Evolutionary conservation across 805 yeast species (phyloP).

Genomic region (Saccharomycopsis malanga): DNA sequence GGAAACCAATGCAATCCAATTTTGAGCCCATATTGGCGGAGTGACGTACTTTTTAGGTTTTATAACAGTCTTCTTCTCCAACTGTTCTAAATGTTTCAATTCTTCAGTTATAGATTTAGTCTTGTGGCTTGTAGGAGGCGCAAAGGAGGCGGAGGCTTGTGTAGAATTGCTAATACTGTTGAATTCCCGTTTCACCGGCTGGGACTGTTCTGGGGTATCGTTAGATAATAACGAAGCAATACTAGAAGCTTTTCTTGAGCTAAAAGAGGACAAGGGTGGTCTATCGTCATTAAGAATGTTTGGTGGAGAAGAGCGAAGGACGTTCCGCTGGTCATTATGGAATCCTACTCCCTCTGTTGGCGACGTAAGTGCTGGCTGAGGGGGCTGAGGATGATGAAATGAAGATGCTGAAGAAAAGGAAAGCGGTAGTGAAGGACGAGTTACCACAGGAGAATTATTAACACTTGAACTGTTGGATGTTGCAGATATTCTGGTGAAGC

Average conservation of each 20-base stretch:
- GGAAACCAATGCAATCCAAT: constrained; percentile 44
- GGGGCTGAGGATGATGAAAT: background rate
- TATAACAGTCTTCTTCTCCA: constrained; percentile 2
- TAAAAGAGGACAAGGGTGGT: background rate
- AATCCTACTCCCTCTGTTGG: no score
- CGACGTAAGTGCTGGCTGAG: no score
- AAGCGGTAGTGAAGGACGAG: background rate
- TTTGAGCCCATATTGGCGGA: constrained; percentile 75
- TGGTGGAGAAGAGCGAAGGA: background rate
- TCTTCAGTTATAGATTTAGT: constrained; percentile 6
- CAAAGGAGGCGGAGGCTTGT: background rate
- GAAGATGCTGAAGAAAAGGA: background rate
- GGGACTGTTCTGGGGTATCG: background rate
- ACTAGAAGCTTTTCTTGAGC: constrained; percentile 1
- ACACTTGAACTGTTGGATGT: constrained; percentile 5
- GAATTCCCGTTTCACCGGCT: background rate
- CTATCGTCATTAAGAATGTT: background rate
- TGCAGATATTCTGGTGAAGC: constrained; percentile 23
- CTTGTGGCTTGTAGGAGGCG: background rate
- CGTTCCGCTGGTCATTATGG: background rate
- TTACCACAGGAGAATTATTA: constrained; percentile 7
- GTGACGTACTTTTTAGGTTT: constrained; percentile 19
- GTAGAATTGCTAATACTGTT: background rate
- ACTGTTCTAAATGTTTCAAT: constrained; percentile 11
- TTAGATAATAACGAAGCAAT: constrained; percentile 4